phyloP scores from a whole-genome alignment of 176 grass and related monocot species.

The Aegilops longissima region DNA sequence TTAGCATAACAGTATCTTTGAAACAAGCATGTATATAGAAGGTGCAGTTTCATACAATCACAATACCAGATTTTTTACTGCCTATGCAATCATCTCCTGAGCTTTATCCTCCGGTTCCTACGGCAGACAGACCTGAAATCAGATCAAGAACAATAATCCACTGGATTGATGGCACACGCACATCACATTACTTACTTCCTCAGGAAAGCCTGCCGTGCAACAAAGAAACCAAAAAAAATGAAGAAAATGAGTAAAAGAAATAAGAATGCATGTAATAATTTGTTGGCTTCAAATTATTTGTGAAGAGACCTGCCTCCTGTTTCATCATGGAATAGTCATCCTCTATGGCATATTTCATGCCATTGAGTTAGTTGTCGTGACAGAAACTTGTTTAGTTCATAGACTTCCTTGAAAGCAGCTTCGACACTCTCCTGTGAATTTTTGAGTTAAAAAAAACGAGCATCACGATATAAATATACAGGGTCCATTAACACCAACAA shows the following conservation, averaged over 20 bases:
- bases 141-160: background rate
- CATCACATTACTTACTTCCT: slow-evolving; percentile 15
- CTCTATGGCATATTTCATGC: background rate
- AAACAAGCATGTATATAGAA: background rate
- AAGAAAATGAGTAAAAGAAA: background rate
- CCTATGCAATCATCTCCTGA: background rate
- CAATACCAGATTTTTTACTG: background rate
- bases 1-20: background rate
- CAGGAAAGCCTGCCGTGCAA: slow-evolving; percentile 11
- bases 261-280: background rate
- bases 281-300: background rate
- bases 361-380: background rate
- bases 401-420: slow-evolving; percentile 15
- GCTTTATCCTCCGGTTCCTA: slow-evolving; percentile 14
- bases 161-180: background rate
- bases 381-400: background rate
- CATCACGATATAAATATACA: background rate
- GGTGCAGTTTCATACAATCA: background rate
- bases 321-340: background rate
- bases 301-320: background rate
- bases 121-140: background rate
- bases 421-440: background rate
- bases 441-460: background rate
- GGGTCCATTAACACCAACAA: too few species aligned
- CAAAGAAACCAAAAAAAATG: slow-evolving; percentile 2